Base-by-base conservation (phyloP, 257 asterid species). In the Solanum tacnaense region DNA sequence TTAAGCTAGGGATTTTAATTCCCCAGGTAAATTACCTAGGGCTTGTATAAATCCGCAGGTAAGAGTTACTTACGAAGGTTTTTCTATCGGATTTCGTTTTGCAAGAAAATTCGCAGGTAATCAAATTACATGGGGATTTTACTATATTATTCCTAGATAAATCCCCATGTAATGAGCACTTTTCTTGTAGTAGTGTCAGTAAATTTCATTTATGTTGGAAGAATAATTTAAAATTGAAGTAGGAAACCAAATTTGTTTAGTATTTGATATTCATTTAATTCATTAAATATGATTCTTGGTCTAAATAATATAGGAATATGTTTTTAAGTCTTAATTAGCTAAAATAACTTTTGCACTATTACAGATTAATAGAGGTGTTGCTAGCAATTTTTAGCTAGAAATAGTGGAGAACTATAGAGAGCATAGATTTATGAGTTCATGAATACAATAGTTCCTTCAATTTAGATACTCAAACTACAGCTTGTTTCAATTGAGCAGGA, bases 391-490 rank as follows among this genome's bases (percentile, higher is more conserved):
- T 56, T 2, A 34, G 36, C 36, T 36, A 0, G 25, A 20, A 20
- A 56, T 56, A 56, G 9, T 20, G 65, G 65, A 18, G 65, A 20
- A 56, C 65, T 7, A 0, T 16, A 52, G 29, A 60, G 6, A 23
- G 0, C 68, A 60, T 60, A 60, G 68, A 60, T 21, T 60, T 9
- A 60, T 4, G 70, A 23, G 70, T 60, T 0, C 6, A 23, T 23
- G 29, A 60, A 9, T 23, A 60, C 67, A 58, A 21, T 58, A 0
- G 11, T 23, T 23, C 3, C 13, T 60, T 60, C 70, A 60, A 60
- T 60, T 2, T 60, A 60, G 0, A 29, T 9, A 29, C 3, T 70
- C 0, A 1, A 29, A 70, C 0, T 68, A 29, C 1, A 6, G 0
- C 7, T 68, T 25, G 5, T 29, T 70, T 29, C 6, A 15, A 15